A percentile compares a stretch with the other conserved stretches of the same genome.
Evolutionary conservation across 2,329 filamentous ascomycete genomes (phyloP).

Genomic region (Aspergillus hortae): DNA sequence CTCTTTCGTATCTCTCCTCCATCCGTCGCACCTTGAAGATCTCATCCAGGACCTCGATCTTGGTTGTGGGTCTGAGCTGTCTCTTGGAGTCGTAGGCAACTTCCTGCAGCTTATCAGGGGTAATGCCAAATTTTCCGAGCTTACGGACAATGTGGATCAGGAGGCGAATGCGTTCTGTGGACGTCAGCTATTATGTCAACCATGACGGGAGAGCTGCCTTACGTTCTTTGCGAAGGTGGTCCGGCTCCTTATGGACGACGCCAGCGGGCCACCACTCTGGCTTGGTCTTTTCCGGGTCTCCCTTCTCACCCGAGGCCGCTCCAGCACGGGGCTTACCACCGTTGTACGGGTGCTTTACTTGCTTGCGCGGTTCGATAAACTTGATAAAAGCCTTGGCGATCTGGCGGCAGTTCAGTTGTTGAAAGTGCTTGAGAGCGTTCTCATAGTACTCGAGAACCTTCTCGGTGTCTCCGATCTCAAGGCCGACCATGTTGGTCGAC

Average conservation of each 20-base stretch:
- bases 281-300: slow-evolving; percentile 44
- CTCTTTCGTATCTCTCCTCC: slow-evolving; percentile 39
- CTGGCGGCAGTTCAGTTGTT: slow-evolving; percentile 45
- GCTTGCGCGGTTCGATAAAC: slow-evolving; percentile 46
- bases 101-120: slow-evolving; percentile 38
- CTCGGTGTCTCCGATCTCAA: slow-evolving; percentile 38
- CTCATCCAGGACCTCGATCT: slow-evolving; percentile 38
- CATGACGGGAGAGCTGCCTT: slow-evolving; percentile 16
- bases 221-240: slow-evolving; percentile 47
- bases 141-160: slow-evolving; percentile 41
- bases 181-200: slow-evolving; percentile 3
- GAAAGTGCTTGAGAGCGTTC: slow-evolving; percentile 40
- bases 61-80: slow-evolving; percentile 33
- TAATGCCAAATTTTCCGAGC: slow-evolving; percentile 32
- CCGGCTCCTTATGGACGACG: slow-evolving; percentile 48
- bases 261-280: slow-evolving; percentile 44
- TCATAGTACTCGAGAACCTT: slow-evolving; percentile 40
- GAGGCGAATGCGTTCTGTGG: slow-evolving; percentile 34
- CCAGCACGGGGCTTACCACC: slow-evolving; percentile 36
- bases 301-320: slow-evolving; percentile 34
- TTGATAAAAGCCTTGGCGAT: slow-evolving; percentile 47
- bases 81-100: slow-evolving; percentile 38
- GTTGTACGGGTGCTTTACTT: slow-evolving; percentile 48
- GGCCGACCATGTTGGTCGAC: slow-evolving; percentile 24
- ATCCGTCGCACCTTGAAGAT: slow-evolving; percentile 39